Evolutionary conservation across 495 filamentous ascomycete genomes (phyloP), one percentile per base, ranked within the genome.

Genomic region (Neurospora sp.): DNA sequence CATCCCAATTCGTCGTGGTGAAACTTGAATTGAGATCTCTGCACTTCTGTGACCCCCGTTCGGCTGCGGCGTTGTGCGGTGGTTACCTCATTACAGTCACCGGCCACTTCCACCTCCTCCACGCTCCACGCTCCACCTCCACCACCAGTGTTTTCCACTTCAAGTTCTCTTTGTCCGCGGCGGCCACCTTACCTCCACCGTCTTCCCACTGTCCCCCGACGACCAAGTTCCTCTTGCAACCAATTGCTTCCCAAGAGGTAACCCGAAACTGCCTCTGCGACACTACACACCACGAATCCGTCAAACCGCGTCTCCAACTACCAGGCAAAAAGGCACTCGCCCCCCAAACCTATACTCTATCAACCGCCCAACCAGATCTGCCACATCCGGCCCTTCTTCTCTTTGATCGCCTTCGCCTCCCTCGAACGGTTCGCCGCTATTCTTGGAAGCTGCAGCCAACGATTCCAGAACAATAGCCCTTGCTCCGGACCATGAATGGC

Each of bases 401-500:
- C 53, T 65, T 35, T 18, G 6, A 35, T 65, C 53, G 14, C 27
- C 53, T 65, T 65, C 27, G 53, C 53, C 53, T 65, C 53, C 27
- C 31, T 16, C 53, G 53, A 65, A 65, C 53, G 53, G 53, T 65
- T 65, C 53, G 53, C 53, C 53, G 53, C 53, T 35, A 65, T 65
- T 18, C 53, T 65, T 65, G 27, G 53, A 65, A 65, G 53, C 53
- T 65, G 27, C 53, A 65, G 14, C 53, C 53, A 35, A 65, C 27
- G 53, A 65, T 65, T 65, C 53, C 14, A 65, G 53, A 65, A 65
- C 53, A 65, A 35, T 65, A 18, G 27, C 6, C 53, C 7, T 31
- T 31, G 27, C 27, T 35, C 22, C 69, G 22, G 71, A 74, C 20
- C 70, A 78, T 78, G 78, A 44, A 53, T 69, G 70, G 71, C 73